Conservation (phyloP, 140 eudicot species). For the Senecio squalidus region DNA sequence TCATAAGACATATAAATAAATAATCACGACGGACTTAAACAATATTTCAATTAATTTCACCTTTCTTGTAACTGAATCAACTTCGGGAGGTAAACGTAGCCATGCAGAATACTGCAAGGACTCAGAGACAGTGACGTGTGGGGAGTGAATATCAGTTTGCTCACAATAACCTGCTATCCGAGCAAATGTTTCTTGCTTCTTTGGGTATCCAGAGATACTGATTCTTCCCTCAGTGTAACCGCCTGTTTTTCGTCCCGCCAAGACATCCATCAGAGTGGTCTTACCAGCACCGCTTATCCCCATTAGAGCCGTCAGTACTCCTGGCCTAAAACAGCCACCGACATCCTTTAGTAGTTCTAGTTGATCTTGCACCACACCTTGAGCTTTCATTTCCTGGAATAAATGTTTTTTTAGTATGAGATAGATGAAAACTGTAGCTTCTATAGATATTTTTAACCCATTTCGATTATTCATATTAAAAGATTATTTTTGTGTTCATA, state of each 20-base stretch:
- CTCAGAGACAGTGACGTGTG: slow-evolving; percentile 55
- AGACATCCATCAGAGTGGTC: slow-evolving; percentile 69
- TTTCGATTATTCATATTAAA: too few species aligned
- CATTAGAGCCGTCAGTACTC: slow-evolving; percentile 68
- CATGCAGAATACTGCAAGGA: slow-evolving; percentile 69
- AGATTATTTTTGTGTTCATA: too few species aligned
- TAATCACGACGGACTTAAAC: background rate
- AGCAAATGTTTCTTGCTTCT: slow-evolving; percentile 75
- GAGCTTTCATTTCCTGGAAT: slow-evolving; percentile 69
- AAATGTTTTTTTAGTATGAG: slow-evolving; percentile 4
- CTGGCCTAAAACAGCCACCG: slow-evolving; percentile 66
- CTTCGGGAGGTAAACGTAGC: slow-evolving; percentile 42
- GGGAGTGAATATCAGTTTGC: slow-evolving; percentile 71
- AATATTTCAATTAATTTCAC: slow-evolving; percentile 21
- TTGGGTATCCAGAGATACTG: slow-evolving; percentile 58
- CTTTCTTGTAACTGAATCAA: slow-evolving; percentile 37
- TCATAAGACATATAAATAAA: slow-evolving; percentile 11
- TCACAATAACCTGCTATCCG: slow-evolving; percentile 71
- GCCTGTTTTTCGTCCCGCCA: slow-evolving; percentile 74
- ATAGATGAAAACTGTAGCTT: background rate
- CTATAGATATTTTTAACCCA: too few species aligned
- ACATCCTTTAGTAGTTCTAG: slow-evolving; percentile 55
- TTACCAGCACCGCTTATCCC: slow-evolving; percentile 80
- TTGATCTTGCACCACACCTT: slow-evolving; percentile 42
- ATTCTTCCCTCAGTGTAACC: slow-evolving; percentile 56